A percentile compares a stretch with the other conserved stretches of the same genome.
phyloP scores from a whole-genome alignment of 1,284 basidiomycete genomes.

The Apiotrichum veenhuisii region DNA sequence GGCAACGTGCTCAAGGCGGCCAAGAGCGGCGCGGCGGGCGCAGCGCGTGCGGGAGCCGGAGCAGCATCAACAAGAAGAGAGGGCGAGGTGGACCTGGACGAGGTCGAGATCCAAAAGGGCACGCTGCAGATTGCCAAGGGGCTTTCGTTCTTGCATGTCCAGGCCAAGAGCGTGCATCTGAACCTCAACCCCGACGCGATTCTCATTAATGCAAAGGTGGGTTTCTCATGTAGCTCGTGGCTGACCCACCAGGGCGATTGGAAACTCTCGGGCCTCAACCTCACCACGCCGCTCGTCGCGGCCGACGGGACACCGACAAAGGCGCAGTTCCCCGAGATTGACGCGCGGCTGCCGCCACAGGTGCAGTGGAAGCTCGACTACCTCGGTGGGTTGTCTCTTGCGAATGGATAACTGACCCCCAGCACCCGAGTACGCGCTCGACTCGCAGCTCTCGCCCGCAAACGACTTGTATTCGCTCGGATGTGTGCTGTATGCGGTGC shows the following conservation, averaged over 20 bases:
- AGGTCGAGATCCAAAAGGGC: slow-evolving; percentile 86
- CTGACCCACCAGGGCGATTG: slow-evolving; percentile 74
- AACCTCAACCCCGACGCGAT: slow-evolving; percentile 81
- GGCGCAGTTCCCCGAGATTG: slow-evolving; percentile 86
- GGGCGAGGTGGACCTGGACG: slow-evolving; percentile 69
- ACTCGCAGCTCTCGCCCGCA: slow-evolving; percentile 75
- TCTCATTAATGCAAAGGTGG: slow-evolving; percentile 78
- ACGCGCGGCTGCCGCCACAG: slow-evolving; percentile 72
- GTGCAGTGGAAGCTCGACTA: slow-evolving; percentile 93
- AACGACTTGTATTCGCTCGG: slow-evolving; percentile 96
- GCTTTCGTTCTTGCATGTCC: slow-evolving; percentile 84
- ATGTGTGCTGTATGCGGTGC: slow-evolving; percentile 82
- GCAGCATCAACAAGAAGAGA: slow-evolving; percentile 56
- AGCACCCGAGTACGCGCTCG: slow-evolving; percentile 94
- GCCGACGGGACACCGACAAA: slow-evolving; percentile 69
- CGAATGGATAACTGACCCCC: slow-evolving; percentile 14
- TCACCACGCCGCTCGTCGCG: slow-evolving; percentile 72
- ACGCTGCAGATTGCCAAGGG: slow-evolving; percentile 91
- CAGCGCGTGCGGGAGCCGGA: slow-evolving; percentile 2
- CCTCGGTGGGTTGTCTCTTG: slow-evolving; percentile 59
- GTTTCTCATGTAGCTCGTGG: slow-evolving; percentile 35
- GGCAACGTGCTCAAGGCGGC: slow-evolving; percentile 53
- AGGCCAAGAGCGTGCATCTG: slow-evolving; percentile 85
- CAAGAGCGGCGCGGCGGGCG: slow-evolving; percentile 55
- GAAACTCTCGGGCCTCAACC: slow-evolving; percentile 88